Evolutionary conservation across 1,139 yeast species (phyloP).

Genomic region (Debaryomycetaceae sp.): DNA sequence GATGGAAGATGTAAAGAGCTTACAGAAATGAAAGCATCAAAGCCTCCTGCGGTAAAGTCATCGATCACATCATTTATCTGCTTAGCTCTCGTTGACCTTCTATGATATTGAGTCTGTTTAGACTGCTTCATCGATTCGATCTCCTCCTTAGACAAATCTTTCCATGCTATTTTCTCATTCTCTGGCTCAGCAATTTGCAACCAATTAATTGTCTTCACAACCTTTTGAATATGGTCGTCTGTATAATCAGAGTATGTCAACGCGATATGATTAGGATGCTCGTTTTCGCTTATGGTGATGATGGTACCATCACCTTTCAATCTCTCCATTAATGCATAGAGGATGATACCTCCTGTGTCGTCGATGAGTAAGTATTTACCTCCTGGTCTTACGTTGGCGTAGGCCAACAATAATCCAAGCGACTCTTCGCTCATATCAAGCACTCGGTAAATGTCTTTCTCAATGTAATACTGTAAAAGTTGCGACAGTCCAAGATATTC

Average conservation of each 20-base stretch:
- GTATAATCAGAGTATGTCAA: conserved; percentile 64
- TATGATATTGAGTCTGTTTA: conserved; percentile 64
- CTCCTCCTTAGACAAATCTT: conserved; percentile 49
- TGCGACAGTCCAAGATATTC: conserved; percentile 77
- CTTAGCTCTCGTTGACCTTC: conserved; percentile 57
- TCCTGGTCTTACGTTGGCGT: conserved; percentile 83
- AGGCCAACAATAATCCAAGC: conserved; percentile 67
- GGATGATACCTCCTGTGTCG: conserved; percentile 84
- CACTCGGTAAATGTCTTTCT: conserved; percentile 68
- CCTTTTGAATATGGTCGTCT: conserved; percentile 45
- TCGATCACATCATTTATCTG: conserved; percentile 55
- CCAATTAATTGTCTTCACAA: conserved; percentile 71
- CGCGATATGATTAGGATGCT: conserved; percentile 78
- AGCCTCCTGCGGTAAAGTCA: conserved; percentile 47
- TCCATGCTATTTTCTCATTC: conserved; percentile 52
- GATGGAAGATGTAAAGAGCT: conserved; percentile 70
- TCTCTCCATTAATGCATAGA: conserved; percentile 83
- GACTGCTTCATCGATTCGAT: conserved; percentile 53
- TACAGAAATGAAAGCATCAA: conserved; percentile 76
- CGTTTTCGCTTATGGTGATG: conserved; percentile 82
- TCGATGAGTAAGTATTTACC: conserved; percentile 86
- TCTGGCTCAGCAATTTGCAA: conserved; percentile 81
- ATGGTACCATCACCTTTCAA: conserved; percentile 83
- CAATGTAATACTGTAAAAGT: conserved; percentile 68
- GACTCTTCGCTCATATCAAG: conserved; percentile 83